Conservation (phyloP, 2,329 filamentous ascomycete genomes). For the Alternaria sp. region DNA sequence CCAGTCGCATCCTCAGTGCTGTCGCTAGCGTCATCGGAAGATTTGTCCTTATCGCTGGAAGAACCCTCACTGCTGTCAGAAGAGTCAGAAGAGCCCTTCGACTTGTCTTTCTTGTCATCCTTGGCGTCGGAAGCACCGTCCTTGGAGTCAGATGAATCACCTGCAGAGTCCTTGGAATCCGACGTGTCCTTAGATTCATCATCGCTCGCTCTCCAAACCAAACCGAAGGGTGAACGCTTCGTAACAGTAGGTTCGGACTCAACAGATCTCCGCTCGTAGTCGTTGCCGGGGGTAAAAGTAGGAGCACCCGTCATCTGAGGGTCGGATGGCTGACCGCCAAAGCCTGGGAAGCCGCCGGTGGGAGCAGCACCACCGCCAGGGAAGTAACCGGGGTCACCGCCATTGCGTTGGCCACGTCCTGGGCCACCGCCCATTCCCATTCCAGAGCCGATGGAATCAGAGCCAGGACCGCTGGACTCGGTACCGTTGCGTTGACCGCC, state of each 20-base stretch:
- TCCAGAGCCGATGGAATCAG: neutral
- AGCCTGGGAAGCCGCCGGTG: slow-evolving; percentile 8
- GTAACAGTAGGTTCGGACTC: slow-evolving; percentile 18
- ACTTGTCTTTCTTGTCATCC: neutral
- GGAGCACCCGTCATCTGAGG: slow-evolving; percentile 13
- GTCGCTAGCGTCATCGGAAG: neutral
- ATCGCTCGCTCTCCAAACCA: neutral
- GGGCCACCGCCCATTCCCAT: neutral
- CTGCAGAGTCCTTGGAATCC: neutral
- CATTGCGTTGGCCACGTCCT: neutral
- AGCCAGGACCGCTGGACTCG: neutral
- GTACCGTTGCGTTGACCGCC: neutral
- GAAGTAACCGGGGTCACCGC: slow-evolving; percentile 8
- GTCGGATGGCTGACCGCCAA: slow-evolving; percentile 1
- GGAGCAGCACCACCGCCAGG: slow-evolving; percentile 10
- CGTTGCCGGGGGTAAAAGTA: slow-evolving; percentile 4
- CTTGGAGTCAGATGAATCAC: neutral
- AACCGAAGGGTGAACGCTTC: neutral
- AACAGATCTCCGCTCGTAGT: slow-evolving; percentile 9
- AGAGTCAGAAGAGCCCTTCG: neutral
- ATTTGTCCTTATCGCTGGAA: neutral
- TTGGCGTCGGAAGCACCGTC: neutral
- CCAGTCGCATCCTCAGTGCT: neutral
- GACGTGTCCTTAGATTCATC: neutral
- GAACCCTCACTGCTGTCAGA: neutral